Conservation (phyloP, 208 protist species). For the Leishmania arabica region DNA sequence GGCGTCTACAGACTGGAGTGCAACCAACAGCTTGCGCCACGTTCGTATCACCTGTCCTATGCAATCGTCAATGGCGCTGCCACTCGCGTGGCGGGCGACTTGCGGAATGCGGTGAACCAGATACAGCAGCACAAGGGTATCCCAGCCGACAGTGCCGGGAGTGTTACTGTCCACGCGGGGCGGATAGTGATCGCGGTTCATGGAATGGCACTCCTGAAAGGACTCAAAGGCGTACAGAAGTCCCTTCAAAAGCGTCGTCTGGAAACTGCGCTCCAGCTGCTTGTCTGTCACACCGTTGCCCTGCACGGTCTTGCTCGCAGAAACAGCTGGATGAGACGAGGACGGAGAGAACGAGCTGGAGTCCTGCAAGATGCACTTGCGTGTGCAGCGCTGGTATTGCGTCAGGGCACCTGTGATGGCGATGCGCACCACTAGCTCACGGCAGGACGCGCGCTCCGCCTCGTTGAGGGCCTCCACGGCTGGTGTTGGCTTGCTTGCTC, state of each 20-base stretch:
- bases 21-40: conserved; percentile 79
- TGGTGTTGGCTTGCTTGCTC: not conserved
- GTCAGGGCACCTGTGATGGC: conserved; percentile 62
- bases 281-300: conserved; percentile 1
- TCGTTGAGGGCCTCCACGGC: conserved; percentile 13
- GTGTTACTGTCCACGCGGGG: conserved; percentile 46
- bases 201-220: conserved; percentile 74
- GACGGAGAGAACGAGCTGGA: not conserved
- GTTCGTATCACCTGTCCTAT: conserved; percentile 71
- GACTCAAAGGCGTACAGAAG: conserved; percentile 80
- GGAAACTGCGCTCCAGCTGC: conserved; percentile 37
- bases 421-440: conserved; percentile 53
- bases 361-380: conserved; percentile 20
- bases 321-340: not conserved
- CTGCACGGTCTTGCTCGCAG: not conserved
- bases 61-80: conserved; percentile 63
- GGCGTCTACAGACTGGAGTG: conserved; percentile 73
- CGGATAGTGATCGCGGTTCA: conserved; percentile 73
- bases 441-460: conserved; percentile 50
- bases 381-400: conserved; percentile 32
- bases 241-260: conserved; percentile 62
- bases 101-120: conserved; percentile 80
- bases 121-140: conserved; percentile 81
- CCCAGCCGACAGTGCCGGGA: conserved; percentile 84
- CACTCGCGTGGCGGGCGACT: conserved; percentile 60